Evolutionary conservation across 768 basidiomycete species (phyloP).

Genomic region (Lactarius tabidus): DNA sequence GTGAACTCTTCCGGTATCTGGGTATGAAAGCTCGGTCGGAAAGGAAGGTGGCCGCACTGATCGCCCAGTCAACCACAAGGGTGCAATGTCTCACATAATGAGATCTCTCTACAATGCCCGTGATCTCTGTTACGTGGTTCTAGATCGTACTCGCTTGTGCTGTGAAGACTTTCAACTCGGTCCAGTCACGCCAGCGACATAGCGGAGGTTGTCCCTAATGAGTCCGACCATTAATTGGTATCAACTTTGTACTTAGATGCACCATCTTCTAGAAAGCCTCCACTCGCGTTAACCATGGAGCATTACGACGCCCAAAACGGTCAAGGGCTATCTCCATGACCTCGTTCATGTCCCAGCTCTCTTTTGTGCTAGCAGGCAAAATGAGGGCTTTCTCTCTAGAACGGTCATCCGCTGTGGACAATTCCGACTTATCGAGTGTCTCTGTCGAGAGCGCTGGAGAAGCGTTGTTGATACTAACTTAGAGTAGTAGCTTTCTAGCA

Average conservation of each 20-base stretch:
- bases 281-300: slow-evolving; percentile 20
- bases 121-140: not conserved
- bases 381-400: not conserved
- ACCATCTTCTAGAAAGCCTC: not conserved
- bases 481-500: too few species aligned
- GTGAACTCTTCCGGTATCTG: not conserved
- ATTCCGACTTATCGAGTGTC: not conserved
- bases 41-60: not conserved
- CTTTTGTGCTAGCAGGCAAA: slow-evolving; percentile 18
- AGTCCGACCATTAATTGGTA: not conserved
- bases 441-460: not conserved
- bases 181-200: not conserved
- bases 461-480: too few species aligned
- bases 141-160: not conserved
- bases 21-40: not conserved
- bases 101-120: not conserved
- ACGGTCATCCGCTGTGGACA: too few species aligned
- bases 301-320: slow-evolving; percentile 25
- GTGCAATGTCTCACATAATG: too few species aligned
- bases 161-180: not conserved
- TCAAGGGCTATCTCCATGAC: slow-evolving; percentile 20
- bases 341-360: not conserved
- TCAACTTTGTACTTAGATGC: not conserved
- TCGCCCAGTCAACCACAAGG: not conserved
- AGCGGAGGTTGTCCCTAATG: not conserved